Evolutionary conservation across 2,329 filamentous ascomycete species (phyloP), one percentile per base, ranked within the genome.

Genomic region (Sphaerulina musiva): DNA sequence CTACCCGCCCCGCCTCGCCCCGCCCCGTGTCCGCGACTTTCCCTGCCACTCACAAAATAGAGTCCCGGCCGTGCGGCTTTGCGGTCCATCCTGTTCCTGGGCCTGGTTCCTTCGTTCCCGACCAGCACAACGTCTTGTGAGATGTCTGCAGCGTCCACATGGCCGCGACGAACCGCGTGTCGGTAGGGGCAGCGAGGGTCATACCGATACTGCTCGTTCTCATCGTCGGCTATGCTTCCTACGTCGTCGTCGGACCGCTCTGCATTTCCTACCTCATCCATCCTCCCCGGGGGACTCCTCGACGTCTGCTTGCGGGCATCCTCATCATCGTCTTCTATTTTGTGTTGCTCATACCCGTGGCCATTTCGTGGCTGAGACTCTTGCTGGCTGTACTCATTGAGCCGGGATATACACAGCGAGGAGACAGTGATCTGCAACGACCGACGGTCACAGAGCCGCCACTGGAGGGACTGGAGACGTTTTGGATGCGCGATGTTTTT

Each of bases 401-500:
- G 60, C 86, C 90, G 0, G 91, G 89, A 3, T 80, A 89, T 51
- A 78, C 91, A 0, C 84, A 87, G 0, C 79, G 86, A 32, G 82
- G 80, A n/a, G 64, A 73, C 60, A 26, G 62, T 36, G 14, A 59
- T 48, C 29, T 53, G 44, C 45, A 55, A 46, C 36, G 36, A 47
- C 55, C 55, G 39, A 58, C 48, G 32, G 40, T 45, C n/a, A 69
- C 60, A 54, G 61, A 57, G 51, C 68, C 87, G 59, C 81, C 81
- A 48, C 80, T 83, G 9, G 20, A 20, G 20, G 85, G 85, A 0
- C 75, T 91, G 48, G 86, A 91, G 62, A 72, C 76, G 3, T 95
- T 95, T 67, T 95, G 93, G 66, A 85, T 80, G 59, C 88, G 86
- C 67, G 85, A 95, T 62, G 81, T 88, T 1, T 97, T 95, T 68